Base-by-base conservation (phyloP, 176 grass and related monocot genomes). In the Lolium multiflorum region DNA sequence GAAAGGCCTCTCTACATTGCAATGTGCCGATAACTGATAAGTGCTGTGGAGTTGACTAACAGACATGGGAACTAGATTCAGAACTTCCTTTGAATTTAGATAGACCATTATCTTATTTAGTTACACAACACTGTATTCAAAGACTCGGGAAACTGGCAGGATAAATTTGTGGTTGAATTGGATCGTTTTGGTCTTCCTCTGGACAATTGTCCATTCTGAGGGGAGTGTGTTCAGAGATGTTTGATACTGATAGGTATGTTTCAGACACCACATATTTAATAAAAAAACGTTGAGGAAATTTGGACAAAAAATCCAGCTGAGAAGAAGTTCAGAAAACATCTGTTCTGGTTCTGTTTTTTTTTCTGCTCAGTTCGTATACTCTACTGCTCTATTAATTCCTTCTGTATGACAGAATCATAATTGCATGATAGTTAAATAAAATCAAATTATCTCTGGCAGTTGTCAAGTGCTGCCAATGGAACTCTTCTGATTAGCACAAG, bases 1-100 rank as follows among this genome's bases (percentile, higher is more conserved):
- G 39, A 91, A 95, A 65, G 93, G 93, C 76, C 96, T 91, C 57
- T 88, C 96, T 98, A 70, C 26, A 92, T 88, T 61, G 22, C 28
- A 75, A 85, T 20, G 61, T 20, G 60, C 0, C 47, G 18, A 71
- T 54, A 62, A 86, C 11, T 10, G 26, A 80, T 86, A 74, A 88
- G 22, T 79, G 4, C 17, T n/a, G 10, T 52, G 6, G 26, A 85
- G 54, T 58, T 7, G 26, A 85, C 46, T 13, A 25, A 74, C 20
- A 11, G 2, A 9, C 48, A 79, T 38, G 14, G 0, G 4, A 57
- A 57, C 46, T 41, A 49, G 9, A 74, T 50, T 83, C 48, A 80
- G 41, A 37, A 79, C 1, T 39, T 16, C 3, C 8, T 49, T 16
- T 55, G 65, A 25, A 87, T 83, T 74, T 74, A 47, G 11, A 82